A percentile compares a stretch with the other conserved stretches of the same genome.
Conservation (phyloP, 805 yeast genomes). For the Saccharomycopsis malanga region DNA sequence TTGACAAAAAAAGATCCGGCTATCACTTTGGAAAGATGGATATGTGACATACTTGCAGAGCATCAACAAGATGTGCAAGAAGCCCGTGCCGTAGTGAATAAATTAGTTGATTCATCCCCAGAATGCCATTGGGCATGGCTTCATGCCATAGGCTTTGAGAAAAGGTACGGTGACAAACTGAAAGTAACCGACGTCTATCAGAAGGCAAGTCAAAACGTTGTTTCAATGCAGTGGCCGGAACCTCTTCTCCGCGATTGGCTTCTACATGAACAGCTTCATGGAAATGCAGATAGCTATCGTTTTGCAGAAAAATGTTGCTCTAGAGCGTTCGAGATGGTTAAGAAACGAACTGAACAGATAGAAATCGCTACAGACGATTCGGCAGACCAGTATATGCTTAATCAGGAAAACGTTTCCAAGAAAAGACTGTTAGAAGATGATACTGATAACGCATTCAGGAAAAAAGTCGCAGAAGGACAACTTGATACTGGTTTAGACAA, state of each 20-base stretch:
- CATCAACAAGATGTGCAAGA: slow-evolving; percentile 10
- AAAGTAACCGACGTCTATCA: slow-evolving; percentile 1
- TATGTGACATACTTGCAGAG: slow-evolving; percentile 4
- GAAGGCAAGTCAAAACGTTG: not conserved
- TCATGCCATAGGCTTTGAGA: slow-evolving; percentile 1
- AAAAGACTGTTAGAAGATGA: no score
- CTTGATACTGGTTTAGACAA: no score
- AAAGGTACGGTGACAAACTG: not conserved
- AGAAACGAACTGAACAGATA: no score
- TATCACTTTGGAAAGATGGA: not conserved
- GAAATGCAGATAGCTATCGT: not conserved
- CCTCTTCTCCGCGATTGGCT: slow-evolving; percentile 7
- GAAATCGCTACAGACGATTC: no score
- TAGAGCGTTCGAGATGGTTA: not conserved
- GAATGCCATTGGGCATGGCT: slow-evolving; percentile 6
- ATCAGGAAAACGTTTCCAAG: no score
- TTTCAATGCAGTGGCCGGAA: slow-evolving; percentile 6
- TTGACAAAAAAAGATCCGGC: slow-evolving; percentile 1
- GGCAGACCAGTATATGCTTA: no score
- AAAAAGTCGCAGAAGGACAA: no score
- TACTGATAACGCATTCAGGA: no score
- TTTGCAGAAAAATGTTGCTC: not conserved
- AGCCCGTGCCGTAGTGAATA: slow-evolving; percentile 1
- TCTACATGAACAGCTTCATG: slow-evolving; percentile 6
- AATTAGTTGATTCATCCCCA: not conserved